phyloP scores from a whole-genome alignment of 768 basidiomycete species.

The Calocera viscosa region DNA sequence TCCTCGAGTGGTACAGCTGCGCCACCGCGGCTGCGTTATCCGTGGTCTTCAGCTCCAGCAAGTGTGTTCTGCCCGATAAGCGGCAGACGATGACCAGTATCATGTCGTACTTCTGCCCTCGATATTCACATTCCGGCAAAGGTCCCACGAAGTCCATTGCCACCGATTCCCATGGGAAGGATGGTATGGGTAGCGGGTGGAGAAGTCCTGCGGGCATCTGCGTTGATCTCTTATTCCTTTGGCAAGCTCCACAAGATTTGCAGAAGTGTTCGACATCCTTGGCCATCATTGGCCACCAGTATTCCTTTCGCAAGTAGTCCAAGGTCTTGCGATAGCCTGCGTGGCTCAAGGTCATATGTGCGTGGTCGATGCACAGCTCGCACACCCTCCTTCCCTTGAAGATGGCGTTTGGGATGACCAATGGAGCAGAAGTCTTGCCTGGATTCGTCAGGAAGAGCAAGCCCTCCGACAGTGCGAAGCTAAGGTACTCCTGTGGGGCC shows the following conservation, averaged over 20 bases:
- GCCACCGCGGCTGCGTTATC: slow-evolving; percentile 30
- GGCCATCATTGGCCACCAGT: slow-evolving; percentile 34
- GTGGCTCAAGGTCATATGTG: neutral
- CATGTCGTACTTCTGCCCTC: slow-evolving; percentile 20
- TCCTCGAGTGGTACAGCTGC: slow-evolving; percentile 26
- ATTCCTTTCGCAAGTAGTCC: slow-evolving; percentile 24
- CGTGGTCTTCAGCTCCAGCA: slow-evolving; percentile 24
- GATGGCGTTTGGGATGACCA: too few relatives aligned
- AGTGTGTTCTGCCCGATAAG: slow-evolving; percentile 20
- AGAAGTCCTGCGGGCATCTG: slow-evolving; percentile 25
- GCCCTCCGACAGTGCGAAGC: too few relatives aligned
- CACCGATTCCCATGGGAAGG: slow-evolving; percentile 29
- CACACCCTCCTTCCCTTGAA: too few relatives aligned
- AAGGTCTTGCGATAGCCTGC: slow-evolving; percentile 24
- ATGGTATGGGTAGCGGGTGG: slow-evolving; percentile 23
- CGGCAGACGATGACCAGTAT: slow-evolving; percentile 23
- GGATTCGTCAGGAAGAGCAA: too few relatives aligned
- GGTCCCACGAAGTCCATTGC: slow-evolving; percentile 33
- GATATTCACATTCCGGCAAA: slow-evolving; percentile 34
- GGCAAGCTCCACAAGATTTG: slow-evolving; percentile 18
- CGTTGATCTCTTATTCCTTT: slow-evolving; percentile 17
- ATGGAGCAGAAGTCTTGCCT: too few relatives aligned
- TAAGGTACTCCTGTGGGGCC: too few relatives aligned
- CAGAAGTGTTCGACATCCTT: slow-evolving; percentile 35
- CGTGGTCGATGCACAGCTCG: too few relatives aligned